Conservation (phyloP, 139 green algal species). For the Gonium pectorale region DNA sequence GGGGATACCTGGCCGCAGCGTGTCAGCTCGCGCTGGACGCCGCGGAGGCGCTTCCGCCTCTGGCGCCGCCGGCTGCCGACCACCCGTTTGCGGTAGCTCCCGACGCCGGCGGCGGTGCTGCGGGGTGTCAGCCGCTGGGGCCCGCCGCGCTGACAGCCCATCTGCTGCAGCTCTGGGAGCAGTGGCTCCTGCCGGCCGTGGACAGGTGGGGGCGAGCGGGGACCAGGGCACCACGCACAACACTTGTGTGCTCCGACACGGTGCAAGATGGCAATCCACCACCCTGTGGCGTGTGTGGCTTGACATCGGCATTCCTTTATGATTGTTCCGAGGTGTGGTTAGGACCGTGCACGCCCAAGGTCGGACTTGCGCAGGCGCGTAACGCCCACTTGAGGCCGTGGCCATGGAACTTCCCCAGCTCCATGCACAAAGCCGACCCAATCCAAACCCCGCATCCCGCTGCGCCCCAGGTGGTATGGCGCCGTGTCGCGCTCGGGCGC, state of each 20-base stretch:
- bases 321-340: too few relatives aligned
- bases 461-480: constrained; percentile 3
- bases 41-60: neutral
- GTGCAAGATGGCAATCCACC: too few relatives aligned
- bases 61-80: neutral
- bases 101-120: neutral
- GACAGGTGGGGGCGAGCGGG: constrained; percentile 15
- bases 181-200: neutral
- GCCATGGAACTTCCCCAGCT: too few relatives aligned
- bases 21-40: constrained; percentile 7
- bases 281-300: too few relatives aligned
- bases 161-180: constrained; percentile 22
- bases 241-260: too few relatives aligned
- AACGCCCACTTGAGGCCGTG: too few relatives aligned
- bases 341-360: too few relatives aligned
- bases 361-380: too few relatives aligned
- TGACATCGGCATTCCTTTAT: too few relatives aligned
- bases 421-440: too few relatives aligned
- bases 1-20: neutral
- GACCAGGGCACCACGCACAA: too few relatives aligned
- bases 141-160: neutral
- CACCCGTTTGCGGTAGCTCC: neutral
- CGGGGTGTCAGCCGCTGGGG: neutral
- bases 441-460: too few relatives aligned
- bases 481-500: neutral